phyloP scores from a whole-genome alignment of 2,329 filamentous ascomycete species.

The Cladosporium sp. region DNA sequence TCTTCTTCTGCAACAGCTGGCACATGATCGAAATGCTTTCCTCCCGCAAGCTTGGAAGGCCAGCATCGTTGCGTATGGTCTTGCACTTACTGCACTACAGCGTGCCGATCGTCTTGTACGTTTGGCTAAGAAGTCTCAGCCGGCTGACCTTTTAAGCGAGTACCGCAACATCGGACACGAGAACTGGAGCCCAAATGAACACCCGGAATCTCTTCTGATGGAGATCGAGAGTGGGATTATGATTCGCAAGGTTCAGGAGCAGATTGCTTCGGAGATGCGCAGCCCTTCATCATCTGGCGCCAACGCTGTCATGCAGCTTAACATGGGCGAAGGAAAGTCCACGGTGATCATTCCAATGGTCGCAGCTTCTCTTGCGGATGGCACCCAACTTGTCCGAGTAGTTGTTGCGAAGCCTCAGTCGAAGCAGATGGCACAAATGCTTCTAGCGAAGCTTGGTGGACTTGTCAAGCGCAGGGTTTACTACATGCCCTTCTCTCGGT shows the following conservation, averaged over 20 bases:
- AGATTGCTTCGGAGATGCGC: conserved; percentile 64
- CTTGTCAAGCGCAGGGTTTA: conserved; percentile 56
- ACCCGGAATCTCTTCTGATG: conserved; percentile 66
- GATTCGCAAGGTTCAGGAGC: conserved; percentile 63
- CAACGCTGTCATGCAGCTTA: conserved; percentile 65
- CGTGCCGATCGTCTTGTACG: conserved; percentile 47
- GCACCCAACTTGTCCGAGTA: conserved; percentile 53
- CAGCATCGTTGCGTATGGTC: conserved; percentile 47
- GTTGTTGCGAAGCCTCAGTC: conserved; percentile 60
- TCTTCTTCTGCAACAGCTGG: conserved; percentile 52
- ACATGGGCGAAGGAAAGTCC: conserved; percentile 73
- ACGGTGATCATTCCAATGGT: conserved; percentile 70
- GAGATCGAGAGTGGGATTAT: conserved; percentile 67
- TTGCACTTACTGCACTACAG: conserved; percentile 51
- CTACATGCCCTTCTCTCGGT: conserved; percentile 62
- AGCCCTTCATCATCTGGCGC: conserved; percentile 48
- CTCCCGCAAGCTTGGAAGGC: conserved; percentile 40
- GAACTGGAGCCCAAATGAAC: conserved; percentile 57
- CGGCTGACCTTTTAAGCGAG: conserved; percentile 42
- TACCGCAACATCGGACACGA: conserved; percentile 36
- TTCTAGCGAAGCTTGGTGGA: conserved; percentile 58
- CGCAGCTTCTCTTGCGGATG: conserved; percentile 47
- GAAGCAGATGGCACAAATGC: conserved; percentile 59
- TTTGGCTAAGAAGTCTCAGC: conserved; percentile 37
- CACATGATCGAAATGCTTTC: conserved; percentile 42